Base-by-base conservation (phyloP, 225 moss, liverwort and hornwort species). In the Lunularia cruciata region DNA sequence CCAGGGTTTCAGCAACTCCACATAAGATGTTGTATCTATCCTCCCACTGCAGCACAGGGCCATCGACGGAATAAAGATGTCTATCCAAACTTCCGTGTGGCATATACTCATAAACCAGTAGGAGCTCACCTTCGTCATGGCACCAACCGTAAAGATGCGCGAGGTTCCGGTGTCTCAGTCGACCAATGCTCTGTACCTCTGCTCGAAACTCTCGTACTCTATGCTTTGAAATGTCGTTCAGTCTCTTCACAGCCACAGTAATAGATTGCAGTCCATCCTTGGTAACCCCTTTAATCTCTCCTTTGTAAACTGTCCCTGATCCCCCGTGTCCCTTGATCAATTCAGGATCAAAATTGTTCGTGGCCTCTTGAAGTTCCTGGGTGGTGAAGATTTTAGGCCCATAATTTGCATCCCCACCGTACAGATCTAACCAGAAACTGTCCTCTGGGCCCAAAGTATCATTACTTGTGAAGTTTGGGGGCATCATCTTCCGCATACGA, bases 41-140 rank as follows among this genome's bases (percentile, higher is more conserved):
- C 86, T 72, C 84, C 86, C 56, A 80, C 35, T 11, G 10, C 25
- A 39, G 33, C 3, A 26, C 23, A 23, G 63, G 14, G 22, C 34
- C 4, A 9, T n/a, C 36, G 26, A 13, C 5, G 3, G 54, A 19
- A 14, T 66, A 69, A 12, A 75, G 39, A 23, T 43, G 42, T 7
- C 56, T 15, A 16, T 75, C 75, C 2, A 91, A 56, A 45, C 83
- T 85, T 0, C 86, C 88, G 27, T 85, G 81, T 0, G 84, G 70
- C 90, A 91, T 88, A 77, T 81, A 81, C 57, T 91, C 88, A 77
- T 88, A 90, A 1, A 90, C 84, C 2, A 90, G 48, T 2, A 88
- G 40, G 15, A 88, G 79, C 76, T 88, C 86, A 7, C 76, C 72
- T 0, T 72, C 75, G 19, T 68, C 58, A 12, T 58, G 58, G 76